Evolutionary conservation across 2,329 filamentous ascomycete genomes (phyloP), one percentile per base, ranked within the genome.

Genomic region (Xylariaceae sp.): DNA sequence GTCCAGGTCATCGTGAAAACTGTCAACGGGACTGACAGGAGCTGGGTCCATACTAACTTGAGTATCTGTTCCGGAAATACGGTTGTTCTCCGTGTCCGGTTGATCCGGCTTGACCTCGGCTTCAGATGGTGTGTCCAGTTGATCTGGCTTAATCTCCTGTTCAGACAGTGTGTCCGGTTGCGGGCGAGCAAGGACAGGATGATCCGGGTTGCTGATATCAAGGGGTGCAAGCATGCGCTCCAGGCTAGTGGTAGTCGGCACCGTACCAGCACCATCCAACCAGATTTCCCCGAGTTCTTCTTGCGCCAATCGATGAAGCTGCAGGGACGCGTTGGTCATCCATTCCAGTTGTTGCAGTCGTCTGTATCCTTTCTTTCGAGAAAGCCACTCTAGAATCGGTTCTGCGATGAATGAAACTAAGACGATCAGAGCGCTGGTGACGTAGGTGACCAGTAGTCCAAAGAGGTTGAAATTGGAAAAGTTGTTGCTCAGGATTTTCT

Each of bases 381-480:
- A 36, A 20, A 36, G 34, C 14, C 14, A 36, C 3, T 14, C 34
- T 11, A 36, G 19, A 10, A 36, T 16, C 19, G n/a, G 34, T 17
- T 36, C 34, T 17, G 34, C 34, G 14, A 36, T 11, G 19, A 36
- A 17, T 3, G 34, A 36, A 10, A 17, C 11, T 10, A 36, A 17
- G 19, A 36, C 20, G 34, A 36, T 36, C 4, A 36, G 5, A 11
- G n/a, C 34, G 34, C 34, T 36, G n/a, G 34, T 36, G 19, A 36
- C 20, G 34, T 36, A 36, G 19, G 34, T 36, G 34, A 36, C 10
- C n/a, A 36, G 19, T 36, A 36, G 19, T 10, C 14, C 34, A 20
- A 36, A 36, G 14, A 36, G n/a, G 34, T 36, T 36, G 34, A 36
- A 36, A 17, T 16, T 17, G n/a, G 34, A 36, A 36, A 17, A 36